phyloP scores from a whole-genome alignment of 1,139 yeast species.

The Yamadazyma friedrichii region DNA sequence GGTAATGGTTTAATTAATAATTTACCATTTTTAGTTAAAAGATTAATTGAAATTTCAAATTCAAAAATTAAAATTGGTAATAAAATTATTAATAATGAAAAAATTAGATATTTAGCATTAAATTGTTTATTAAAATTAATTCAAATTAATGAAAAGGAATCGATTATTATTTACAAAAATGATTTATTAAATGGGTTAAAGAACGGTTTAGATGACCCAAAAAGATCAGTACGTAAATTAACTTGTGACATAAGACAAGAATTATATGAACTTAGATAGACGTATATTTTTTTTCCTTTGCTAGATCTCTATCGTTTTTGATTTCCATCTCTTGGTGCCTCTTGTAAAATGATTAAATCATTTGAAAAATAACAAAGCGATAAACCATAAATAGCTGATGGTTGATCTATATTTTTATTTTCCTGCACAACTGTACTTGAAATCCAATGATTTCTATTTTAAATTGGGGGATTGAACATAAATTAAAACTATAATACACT shows the following conservation, averaged over 20 bases:
- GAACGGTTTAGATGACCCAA: constrained; percentile 67
- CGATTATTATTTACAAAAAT: constrained; percentile 51
- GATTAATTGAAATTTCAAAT: constrained; percentile 40
- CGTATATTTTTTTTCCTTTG: neutral
- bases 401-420: no score
- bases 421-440: no score
- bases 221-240: constrained; percentile 69
- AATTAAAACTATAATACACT: no score
- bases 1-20: constrained; percentile 26
- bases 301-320: no score
- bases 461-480: no score
- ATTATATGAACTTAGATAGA: constrained; percentile 52
- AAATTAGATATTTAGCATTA: constrained; percentile 57
- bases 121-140: constrained; percentile 54
- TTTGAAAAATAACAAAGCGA: no score
- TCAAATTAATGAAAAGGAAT: constrained; percentile 32
- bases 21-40: constrained; percentile 56
- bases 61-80: constrained; percentile 20
- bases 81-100: constrained; percentile 28
- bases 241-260: constrained; percentile 80
- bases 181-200: constrained; percentile 49
- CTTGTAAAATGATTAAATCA: no score
- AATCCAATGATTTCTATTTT: no score
- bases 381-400: no score
- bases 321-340: no score